These are phyloP conservation scores for Papiliotrema laurentii DNA, from an alignment of 1,284 basidiomycete species.

Conservation along the genomic window DNA sequence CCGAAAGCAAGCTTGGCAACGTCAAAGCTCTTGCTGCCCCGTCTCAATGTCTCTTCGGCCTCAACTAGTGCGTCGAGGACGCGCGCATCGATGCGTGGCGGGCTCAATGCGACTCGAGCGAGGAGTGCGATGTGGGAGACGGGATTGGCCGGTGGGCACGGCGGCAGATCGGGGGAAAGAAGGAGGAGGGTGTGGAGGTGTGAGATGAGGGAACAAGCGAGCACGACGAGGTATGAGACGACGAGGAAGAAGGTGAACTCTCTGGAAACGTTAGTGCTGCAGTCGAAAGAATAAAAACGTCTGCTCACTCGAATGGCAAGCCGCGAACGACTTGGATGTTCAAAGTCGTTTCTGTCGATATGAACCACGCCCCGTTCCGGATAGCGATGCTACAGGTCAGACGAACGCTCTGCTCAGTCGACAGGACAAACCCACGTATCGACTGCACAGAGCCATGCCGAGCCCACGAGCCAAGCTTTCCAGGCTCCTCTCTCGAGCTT, in stretches of 20 bases:
- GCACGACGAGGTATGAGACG: conserved; percentile 32
- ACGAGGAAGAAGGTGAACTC: conserved; percentile 41
- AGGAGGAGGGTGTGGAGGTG: conserved; percentile 35
- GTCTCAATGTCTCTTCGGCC: conserved; percentile 30
- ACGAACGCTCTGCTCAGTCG: too few relatives aligned
- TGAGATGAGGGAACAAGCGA: conserved; percentile 32
- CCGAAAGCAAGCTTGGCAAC: conserved; percentile 39
- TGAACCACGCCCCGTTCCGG: conserved; percentile 29
- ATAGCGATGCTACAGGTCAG: conserved; percentile 25
- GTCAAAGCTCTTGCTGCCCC: conserved; percentile 40
- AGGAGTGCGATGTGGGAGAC: conserved; percentile 30
- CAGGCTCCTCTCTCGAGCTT: conserved; percentile 8
- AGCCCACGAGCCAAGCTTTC: conserved; percentile 17
- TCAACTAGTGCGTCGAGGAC: conserved; percentile 18
- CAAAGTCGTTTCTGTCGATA: conserved; percentile 22
- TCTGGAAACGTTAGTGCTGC: conserved; percentile 10
- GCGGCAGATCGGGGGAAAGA: conserved; percentile 21
- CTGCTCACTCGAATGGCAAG: conserved; percentile 36
- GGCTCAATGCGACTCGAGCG: conserved; percentile 23
- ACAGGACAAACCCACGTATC: conserved; percentile 31
- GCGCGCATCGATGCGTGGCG: conserved; percentile 20
- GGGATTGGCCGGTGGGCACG: conserved; percentile 32
- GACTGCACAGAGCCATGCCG: conserved; percentile 26
- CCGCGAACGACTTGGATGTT: conserved; percentile 27
- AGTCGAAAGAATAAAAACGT: background rate